These are phyloP conservation scores for Suillus americanus DNA, from an alignment of 768 basidiomycete genomes.

Conservation along the genomic window DNA sequence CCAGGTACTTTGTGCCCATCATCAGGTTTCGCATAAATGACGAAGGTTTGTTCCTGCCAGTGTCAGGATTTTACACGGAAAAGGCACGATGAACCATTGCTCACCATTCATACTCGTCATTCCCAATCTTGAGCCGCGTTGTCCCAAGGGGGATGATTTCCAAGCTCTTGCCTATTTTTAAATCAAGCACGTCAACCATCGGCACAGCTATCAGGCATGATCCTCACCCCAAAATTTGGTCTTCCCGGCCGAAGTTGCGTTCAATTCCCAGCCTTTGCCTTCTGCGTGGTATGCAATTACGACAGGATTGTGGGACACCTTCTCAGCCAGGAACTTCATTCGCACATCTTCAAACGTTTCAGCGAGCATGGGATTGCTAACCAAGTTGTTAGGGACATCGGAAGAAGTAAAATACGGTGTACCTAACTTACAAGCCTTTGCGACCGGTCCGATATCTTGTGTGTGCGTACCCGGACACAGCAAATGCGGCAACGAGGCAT, in stretches of 20 bases:
- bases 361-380: conserved; percentile 84
- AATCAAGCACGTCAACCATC: conserved; percentile 18
- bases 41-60: conserved; percentile 75
- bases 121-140: conserved; percentile 63
- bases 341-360: conserved; percentile 86
- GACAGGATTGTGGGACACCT: conserved; percentile 83
- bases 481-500: conserved; percentile 80
- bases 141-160: conserved; percentile 83
- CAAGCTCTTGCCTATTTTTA: conserved; percentile 71
- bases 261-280: conserved; percentile 73
- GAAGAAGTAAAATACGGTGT: conserved; percentile 4
- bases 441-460: conserved; percentile 78
- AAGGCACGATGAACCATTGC: conserved; percentile 16
- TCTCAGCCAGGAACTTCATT: conserved; percentile 84
- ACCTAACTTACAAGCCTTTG: conserved; percentile 76
- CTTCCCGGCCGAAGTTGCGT: conserved; percentile 75
- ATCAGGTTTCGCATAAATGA: conserved; percentile 88
- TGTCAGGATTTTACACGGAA: conserved; percentile 6
- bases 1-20: conserved; percentile 89
- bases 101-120: conserved; percentile 73
- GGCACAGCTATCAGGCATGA: conserved; percentile 15
- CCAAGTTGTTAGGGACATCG: conserved; percentile 1
- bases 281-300: conserved; percentile 86
- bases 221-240: conserved; percentile 87
- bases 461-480: conserved; percentile 81